Conservation (phyloP, 2,329 filamentous ascomycete species). For the Pseudogymnoascus sp. region DNA sequence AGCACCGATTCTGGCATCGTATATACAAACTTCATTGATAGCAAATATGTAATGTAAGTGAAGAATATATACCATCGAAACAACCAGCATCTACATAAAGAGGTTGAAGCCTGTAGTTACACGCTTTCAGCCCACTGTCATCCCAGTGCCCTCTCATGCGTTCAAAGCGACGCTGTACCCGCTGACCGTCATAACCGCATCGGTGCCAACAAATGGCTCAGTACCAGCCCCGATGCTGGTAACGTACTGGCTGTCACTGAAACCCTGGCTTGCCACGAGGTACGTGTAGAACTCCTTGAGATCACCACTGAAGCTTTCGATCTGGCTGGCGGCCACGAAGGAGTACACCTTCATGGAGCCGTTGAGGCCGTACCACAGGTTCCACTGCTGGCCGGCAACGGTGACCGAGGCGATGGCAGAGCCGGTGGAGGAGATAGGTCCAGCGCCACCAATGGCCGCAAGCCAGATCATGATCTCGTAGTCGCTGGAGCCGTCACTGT, state of each 20-base stretch:
- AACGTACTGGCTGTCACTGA: conserved; percentile 44
- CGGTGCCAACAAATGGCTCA: conserved; percentile 46
- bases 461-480: conserved; percentile 64
- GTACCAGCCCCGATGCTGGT: conserved; percentile 47
- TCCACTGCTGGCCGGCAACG: conserved; percentile 47
- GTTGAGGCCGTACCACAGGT: conserved; percentile 54
- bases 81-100: neutral
- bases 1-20: neutral
- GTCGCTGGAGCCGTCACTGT: conserved; percentile 36
- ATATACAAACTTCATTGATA: neutral
- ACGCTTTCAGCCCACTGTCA: neutral
- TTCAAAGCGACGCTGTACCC: conserved; percentile 25
- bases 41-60: neutral
- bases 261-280: conserved; percentile 40
- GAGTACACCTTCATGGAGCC: conserved; percentile 52
- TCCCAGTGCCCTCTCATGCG: neutral
- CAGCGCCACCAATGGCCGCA: conserved; percentile 46
- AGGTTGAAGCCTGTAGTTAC: neutral
- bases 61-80: conserved; percentile 3
- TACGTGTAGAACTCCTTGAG: conserved; percentile 51
- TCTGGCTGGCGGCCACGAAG: conserved; percentile 43
- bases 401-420: conserved; percentile 44
- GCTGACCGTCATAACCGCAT: conserved; percentile 37
- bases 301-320: conserved; percentile 49
- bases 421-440: conserved; percentile 47